These are phyloP conservation scores for Hygrocybe coccinea DNA, from an alignment of 768 basidiomycete genomes.

Conservation along the genomic window DNA sequence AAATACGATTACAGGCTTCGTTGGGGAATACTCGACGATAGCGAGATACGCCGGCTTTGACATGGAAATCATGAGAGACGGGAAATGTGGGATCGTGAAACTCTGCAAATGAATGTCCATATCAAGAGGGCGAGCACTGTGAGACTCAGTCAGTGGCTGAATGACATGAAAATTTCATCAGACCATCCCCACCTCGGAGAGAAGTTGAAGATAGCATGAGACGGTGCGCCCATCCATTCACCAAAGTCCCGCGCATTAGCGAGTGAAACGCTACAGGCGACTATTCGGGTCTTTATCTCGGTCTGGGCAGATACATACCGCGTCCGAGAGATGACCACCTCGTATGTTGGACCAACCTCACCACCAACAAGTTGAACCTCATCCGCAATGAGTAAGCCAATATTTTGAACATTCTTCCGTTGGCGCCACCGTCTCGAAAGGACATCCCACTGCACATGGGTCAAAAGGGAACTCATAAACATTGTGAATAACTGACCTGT, in stretches of 20 bases:
- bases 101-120: slow-evolving; percentile 97
- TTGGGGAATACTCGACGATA: slow-evolving; percentile 79
- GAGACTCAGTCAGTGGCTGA: slow-evolving; percentile 10
- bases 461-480: background rate
- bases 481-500: slow-evolving; percentile 50
- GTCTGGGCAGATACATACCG: slow-evolving; percentile 94
- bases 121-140: slow-evolving; percentile 88
- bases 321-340: slow-evolving; percentile 91
- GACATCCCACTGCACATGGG: no score
- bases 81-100: slow-evolving; percentile 95
- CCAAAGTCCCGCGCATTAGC: slow-evolving; percentile 94
- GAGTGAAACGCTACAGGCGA: slow-evolving; percentile 90
- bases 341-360: slow-evolving; percentile 93
- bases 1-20: slow-evolving; percentile 86
- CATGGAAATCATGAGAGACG: slow-evolving; percentile 98
- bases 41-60: slow-evolving; percentile 96
- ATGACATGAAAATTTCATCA: background rate
- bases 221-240: slow-evolving; percentile 94
- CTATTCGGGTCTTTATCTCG: slow-evolving; percentile 86
- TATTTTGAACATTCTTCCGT: slow-evolving; percentile 90
- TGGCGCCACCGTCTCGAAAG: slow-evolving; percentile 94
- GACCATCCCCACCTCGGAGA: slow-evolving; percentile 63
- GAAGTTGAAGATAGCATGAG: slow-evolving; percentile 97
- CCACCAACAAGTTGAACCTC: slow-evolving; percentile 94
- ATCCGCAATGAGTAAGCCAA: slow-evolving; percentile 90